These are phyloP conservation scores for Neurospora tetrasperma DNA, from an alignment of 495 filamentous ascomycete genomes.

Conservation along the genomic window DNA sequence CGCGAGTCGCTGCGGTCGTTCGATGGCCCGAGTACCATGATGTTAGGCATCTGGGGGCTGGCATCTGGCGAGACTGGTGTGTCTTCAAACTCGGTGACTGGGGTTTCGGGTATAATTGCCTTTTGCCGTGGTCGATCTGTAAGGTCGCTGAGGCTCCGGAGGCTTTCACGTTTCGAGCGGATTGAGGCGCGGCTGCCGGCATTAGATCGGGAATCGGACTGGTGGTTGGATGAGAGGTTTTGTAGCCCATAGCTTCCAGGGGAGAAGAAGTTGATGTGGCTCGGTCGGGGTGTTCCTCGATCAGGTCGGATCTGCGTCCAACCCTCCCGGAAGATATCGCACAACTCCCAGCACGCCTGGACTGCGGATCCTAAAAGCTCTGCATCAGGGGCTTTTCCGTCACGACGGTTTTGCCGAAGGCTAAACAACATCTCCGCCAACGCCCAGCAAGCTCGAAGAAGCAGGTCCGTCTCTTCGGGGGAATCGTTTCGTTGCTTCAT, in stretches of 20 bases:
- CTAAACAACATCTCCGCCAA: constrained; percentile 91
- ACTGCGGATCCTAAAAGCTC: constrained; percentile 78
- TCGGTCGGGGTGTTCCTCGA: constrained; percentile 74
- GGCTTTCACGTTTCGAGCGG: constrained; percentile 35
- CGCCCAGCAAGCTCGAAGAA: constrained; percentile 81
- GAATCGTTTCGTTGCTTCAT: constrained; percentile 83
- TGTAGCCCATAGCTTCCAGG: constrained; percentile 14
- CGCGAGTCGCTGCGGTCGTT: constrained; percentile 25
- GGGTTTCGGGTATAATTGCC: constrained; percentile 60
- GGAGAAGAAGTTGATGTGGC: constrained; percentile 59
- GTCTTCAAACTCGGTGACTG: constrained; percentile 89
- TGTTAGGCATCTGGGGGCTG: constrained; percentile 64
- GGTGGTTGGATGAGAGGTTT: constrained; percentile 14
- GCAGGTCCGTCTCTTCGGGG: constrained; percentile 68
- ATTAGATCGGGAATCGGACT: constrained; percentile 23
- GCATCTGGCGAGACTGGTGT: constrained; percentile 70
- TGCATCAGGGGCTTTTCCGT: constrained; percentile 64
- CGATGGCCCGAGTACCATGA: constrained; percentile 69
- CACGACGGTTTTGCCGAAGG: constrained; percentile 70
- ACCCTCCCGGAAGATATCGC: constrained; percentile 85
- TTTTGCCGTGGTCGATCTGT: constrained; percentile 21
- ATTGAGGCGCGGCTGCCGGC: constrained; percentile 33
- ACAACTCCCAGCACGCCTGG: constrained; percentile 90
- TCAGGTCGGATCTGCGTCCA: constrained; percentile 87
- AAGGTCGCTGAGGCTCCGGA: constrained; percentile 26